A percentile compares a stretch with the other conserved stretches of the same genome.
Conservation (phyloP, 169 alveolate genomes). For the Cryptosporidium tyzzeri region DNA sequence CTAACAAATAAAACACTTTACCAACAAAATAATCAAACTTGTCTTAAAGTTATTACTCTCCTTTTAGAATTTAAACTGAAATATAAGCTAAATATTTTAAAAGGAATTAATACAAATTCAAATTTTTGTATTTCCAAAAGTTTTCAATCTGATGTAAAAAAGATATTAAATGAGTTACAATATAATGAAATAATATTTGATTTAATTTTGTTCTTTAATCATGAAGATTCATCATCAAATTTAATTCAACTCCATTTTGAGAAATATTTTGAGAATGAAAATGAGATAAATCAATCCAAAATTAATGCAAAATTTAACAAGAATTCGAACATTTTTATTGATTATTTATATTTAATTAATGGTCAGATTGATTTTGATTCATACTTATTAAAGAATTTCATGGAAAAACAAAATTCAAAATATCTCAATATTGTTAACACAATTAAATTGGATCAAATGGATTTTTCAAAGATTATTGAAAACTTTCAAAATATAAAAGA, state of each 20-base stretch:
- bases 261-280: not conserved
- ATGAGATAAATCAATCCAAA: not conserved
- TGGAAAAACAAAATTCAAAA: not conserved
- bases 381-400: not conserved
- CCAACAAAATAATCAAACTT: conserved; percentile 19
- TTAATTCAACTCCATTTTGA: conserved; percentile 1
- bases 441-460: no score
- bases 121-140: no score
- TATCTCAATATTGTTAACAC: not conserved
- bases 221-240: not conserved
- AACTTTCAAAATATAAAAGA: not conserved
- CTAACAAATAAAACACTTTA: conserved; percentile 37
- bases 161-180: not conserved
- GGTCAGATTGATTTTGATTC: not conserved
- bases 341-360: not conserved
- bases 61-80: not conserved
- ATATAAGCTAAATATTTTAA: no score
- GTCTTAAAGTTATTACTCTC: conserved; percentile 11
- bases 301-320: not conserved
- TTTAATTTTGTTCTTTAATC: conserved; percentile 15
- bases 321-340: not conserved
- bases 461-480: no score
- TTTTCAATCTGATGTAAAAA: not conserved
- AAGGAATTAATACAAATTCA: no score
- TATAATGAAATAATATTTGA: not conserved